These are phyloP conservation scores for Scheffersomyces segobiensis DNA, from an alignment of 1,139 yeast genomes.

Conservation along the genomic window DNA sequence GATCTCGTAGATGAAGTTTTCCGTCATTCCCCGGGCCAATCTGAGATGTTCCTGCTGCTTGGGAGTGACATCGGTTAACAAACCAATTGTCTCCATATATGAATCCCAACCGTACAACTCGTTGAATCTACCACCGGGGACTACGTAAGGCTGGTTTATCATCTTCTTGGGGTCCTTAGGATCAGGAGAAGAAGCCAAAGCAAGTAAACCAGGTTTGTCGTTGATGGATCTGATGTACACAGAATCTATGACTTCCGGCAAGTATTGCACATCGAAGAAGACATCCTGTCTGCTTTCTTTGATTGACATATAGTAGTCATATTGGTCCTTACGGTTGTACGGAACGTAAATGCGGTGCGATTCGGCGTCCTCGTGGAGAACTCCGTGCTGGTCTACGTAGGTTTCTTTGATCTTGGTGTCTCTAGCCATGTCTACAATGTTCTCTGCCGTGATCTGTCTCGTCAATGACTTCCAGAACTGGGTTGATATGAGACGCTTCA, in stretches of 20 bases:
- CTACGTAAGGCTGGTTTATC: constrained; percentile 82
- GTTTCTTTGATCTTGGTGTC: constrained; percentile 77
- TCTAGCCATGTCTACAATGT: constrained; percentile 68
- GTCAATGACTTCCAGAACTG: constrained; percentile 85
- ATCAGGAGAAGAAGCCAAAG: constrained; percentile 66
- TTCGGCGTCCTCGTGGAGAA: constrained; percentile 29
- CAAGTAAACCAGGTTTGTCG: constrained; percentile 81
- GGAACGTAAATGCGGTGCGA: constrained; percentile 82
- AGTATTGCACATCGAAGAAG: constrained; percentile 71
- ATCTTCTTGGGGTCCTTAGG: constrained; percentile 52
- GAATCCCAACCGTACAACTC: constrained; percentile 99
- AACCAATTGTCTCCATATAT: constrained; percentile 86
- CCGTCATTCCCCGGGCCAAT: constrained; percentile 88
- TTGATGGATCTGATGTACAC: constrained; percentile 76
- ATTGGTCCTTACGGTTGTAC: constrained; percentile 66
- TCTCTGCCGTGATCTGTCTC: constrained; percentile 63
- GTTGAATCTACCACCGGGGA: constrained; percentile 96
- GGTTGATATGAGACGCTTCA: constrained; percentile 71
- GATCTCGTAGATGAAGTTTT: constrained; percentile 88
- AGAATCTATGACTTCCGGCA: constrained; percentile 62
- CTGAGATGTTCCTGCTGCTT: constrained; percentile 43
- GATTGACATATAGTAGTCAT: constrained; percentile 60
- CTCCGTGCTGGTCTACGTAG: constrained; percentile 40
- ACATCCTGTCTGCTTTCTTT: constrained; percentile 58
- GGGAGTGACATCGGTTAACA: constrained; percentile 63